Evolutionary conservation across 78 protist genomes (phyloP).

Genomic region (Isochrysis galbana): DNA sequence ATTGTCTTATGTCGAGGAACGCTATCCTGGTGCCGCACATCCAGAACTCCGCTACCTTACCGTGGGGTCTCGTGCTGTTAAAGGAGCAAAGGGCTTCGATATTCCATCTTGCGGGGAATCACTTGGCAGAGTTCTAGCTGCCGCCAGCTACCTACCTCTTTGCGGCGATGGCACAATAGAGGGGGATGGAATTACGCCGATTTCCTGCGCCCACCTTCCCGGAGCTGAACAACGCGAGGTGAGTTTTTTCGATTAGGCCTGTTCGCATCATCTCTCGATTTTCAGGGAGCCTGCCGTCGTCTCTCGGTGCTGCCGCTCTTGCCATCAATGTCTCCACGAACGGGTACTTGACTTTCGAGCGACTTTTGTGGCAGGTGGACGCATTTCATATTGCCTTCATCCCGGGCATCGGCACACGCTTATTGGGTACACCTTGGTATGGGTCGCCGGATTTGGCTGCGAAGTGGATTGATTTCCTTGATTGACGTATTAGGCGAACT

Average conservation of each 20-base stretch:
- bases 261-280: too few species aligned
- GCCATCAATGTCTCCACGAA: too few species aligned
- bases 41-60: background rate
- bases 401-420: background rate
- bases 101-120: background rate
- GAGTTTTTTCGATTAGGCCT: too few species aligned
- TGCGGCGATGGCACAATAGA: background rate
- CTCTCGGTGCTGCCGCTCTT: too few species aligned
- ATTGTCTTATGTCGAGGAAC: background rate
- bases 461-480: background rate
- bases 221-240: slow-evolving; percentile 2
- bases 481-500: background rate
- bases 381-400: background rate
- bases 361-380: too few species aligned
- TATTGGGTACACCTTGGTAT: background rate
- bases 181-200: background rate
- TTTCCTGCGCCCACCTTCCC: background rate
- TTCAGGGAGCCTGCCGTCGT: too few species aligned
- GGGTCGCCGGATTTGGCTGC: background rate
- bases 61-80: too few species aligned
- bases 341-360: too few species aligned
- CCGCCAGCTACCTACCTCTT: background rate
- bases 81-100: background rate
- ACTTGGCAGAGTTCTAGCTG: background rate
- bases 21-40: slow-evolving; percentile 2